Percentiles rank a stretch among this genome's conserved stretches.
Evolutionary conservation across 495 filamentous ascomycete genomes (phyloP).

Genomic region (Aspergillus carlsbadensis): DNA sequence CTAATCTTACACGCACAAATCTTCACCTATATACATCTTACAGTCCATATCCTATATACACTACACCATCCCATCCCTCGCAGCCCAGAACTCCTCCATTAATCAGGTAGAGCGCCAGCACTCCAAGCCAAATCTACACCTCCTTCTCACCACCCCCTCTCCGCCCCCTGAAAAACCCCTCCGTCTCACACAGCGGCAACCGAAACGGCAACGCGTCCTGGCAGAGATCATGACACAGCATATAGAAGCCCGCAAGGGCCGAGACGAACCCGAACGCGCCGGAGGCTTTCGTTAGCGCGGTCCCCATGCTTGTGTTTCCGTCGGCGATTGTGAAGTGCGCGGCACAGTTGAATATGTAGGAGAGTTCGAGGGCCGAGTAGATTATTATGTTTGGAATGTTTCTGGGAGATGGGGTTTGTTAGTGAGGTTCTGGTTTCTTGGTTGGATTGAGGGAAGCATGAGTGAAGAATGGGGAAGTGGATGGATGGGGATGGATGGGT

Average conservation of each 20-base stretch:
- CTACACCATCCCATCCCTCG: no score
- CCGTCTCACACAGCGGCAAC: conserved; percentile 10
- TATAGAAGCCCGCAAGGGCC: conserved; percentile 13
- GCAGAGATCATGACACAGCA: conserved; percentile 13
- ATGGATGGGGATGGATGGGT: background rate
- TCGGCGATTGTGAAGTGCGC: conserved; percentile 15
- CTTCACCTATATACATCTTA: no score
- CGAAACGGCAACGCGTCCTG: conserved; percentile 15
- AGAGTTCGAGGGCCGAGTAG: conserved; percentile 17
- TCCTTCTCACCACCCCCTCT: background rate
- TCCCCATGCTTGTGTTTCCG: conserved; percentile 4
- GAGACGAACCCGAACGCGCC: conserved; percentile 18
- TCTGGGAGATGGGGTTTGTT: conserved; percentile 1
- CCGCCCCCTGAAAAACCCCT: background rate
- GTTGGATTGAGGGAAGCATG: no score
- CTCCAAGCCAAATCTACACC: no score
- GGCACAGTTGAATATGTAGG: conserved; percentile 17
- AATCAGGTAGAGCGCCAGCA: no score
- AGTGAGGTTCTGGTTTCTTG: background rate
- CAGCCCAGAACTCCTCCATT: no score
- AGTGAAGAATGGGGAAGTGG: no score
- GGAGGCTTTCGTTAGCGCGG: conserved; percentile 5
- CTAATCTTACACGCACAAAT: no score
- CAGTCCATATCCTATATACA: no score
- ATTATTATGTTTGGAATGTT: conserved; percentile 17